phyloP scores from a whole-genome alignment of 164 flowering plant genomes.

The Nymphaea colorata region DNA sequence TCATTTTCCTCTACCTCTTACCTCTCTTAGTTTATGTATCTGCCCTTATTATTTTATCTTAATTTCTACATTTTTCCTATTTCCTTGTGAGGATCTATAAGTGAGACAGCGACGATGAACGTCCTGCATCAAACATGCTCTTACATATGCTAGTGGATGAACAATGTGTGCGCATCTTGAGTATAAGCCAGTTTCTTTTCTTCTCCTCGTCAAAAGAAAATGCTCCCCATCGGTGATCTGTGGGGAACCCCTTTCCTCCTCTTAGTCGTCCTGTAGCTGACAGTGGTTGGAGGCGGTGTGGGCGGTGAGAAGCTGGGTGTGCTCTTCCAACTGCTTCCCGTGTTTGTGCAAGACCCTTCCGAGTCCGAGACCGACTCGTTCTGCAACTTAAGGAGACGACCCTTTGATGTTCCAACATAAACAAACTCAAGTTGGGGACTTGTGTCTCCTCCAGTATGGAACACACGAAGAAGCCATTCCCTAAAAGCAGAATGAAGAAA shows the following conservation, averaged over 20 bases:
- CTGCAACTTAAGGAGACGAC: constrained; percentile 14
- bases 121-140: not conserved
- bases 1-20: not conserved
- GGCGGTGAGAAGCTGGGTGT: constrained; percentile 63
- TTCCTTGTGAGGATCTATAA: not conserved
- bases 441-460: too few species aligned
- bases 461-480: too few species aligned
- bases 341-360: constrained; percentile 56
- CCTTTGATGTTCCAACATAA: constrained; percentile 58
- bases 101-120: not conserved
- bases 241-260: constrained; percentile 94
- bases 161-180: not conserved
- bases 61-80: not conserved
- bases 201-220: not conserved
- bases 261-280: constrained; percentile 56
- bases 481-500: too few species aligned
- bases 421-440: too few species aligned
- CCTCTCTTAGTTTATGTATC: not conserved
- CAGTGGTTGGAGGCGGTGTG: constrained; percentile 71
- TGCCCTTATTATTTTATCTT: not conserved
- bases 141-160: not conserved
- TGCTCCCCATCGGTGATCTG: constrained; percentile 41
- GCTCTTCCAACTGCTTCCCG: constrained; percentile 13
- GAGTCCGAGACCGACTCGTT: constrained; percentile 32
- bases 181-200: not conserved